Evolutionary conservation across 176 grass and related monocot species (phyloP).

Genomic region (Calamus simplicifolius): DNA sequence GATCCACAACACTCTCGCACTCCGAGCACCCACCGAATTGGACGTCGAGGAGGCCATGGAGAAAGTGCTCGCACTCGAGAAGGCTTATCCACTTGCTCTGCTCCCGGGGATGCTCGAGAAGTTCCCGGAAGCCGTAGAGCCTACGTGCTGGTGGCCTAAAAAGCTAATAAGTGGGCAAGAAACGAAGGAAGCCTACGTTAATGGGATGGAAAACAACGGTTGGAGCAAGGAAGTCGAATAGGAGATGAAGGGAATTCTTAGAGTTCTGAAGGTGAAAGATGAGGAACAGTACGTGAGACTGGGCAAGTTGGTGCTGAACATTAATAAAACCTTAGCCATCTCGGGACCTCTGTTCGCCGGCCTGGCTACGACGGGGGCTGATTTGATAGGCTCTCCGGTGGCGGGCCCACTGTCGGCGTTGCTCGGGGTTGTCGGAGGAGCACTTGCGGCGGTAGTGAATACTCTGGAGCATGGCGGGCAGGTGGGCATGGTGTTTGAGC

Average conservation of each 20-base stretch:
- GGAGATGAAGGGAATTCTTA: slow-evolving; percentile 33
- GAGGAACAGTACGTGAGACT: slow-evolving; percentile 19
- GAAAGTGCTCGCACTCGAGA: slow-evolving; percentile 35
- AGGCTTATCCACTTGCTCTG: slow-evolving; percentile 41
- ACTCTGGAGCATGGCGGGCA: slow-evolving; percentile 47
- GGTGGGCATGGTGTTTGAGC: slow-evolving; percentile 65
- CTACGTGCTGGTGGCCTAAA: slow-evolving; percentile 45
- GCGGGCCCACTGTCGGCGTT: neutral
- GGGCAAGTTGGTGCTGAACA: slow-evolving; percentile 10
- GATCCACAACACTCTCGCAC: slow-evolving; percentile 5
- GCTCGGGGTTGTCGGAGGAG: slow-evolving; percentile 3
- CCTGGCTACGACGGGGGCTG: slow-evolving; percentile 11
- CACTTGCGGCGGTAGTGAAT: slow-evolving; percentile 31
- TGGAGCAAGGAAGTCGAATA: slow-evolving; percentile 52
- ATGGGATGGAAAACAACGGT: slow-evolving; percentile 11
- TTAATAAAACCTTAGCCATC: slow-evolving; percentile 27
- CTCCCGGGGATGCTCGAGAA: slow-evolving; percentile 44
- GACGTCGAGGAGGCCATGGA: slow-evolving; percentile 20
- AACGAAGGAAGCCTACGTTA: no score
- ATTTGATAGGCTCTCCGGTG: slow-evolving; percentile 20
- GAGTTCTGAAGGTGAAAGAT: slow-evolving; percentile 41
- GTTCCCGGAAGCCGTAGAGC: slow-evolving; percentile 37
- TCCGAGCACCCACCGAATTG: neutral
- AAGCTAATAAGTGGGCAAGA: no score
- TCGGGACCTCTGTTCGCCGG: slow-evolving; percentile 21